Percentiles rank a stretch among this genome's conserved stretches.
phyloP scores from a whole-genome alignment of 2,329 filamentous ascomycete genomes.

The Neonectria ditissima region DNA sequence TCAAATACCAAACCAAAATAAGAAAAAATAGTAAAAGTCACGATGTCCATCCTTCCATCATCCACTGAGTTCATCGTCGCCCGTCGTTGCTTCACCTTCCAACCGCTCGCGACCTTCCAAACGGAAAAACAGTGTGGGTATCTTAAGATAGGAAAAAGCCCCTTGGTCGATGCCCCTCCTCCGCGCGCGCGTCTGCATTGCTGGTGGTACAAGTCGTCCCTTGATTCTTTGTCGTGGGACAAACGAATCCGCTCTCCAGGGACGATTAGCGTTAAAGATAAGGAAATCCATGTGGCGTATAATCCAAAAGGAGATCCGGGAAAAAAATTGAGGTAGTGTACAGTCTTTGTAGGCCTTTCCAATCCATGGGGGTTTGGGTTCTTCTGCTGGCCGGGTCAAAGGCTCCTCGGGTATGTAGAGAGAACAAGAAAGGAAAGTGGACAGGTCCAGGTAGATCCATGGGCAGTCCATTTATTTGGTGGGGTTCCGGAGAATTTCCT shows the following conservation, averaged over 20 bases:
- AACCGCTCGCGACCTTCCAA: constrained; percentile 46
- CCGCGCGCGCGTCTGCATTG: constrained; percentile 45
- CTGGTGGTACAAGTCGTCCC: constrained; percentile 51
- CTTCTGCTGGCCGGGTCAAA: constrained; percentile 36
- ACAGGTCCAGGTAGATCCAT: constrained; percentile 42
- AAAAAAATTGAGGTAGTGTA: constrained; percentile 45
- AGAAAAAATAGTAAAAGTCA: constrained; percentile 28
- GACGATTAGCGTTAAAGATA: constrained; percentile 41
- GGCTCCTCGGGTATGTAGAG: constrained; percentile 39
- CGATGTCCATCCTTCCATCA: constrained; percentile 30
- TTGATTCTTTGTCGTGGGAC: constrained; percentile 42
- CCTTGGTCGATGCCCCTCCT: constrained; percentile 46
- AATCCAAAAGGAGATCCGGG: constrained; percentile 43
- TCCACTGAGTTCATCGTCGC: constrained; percentile 28
- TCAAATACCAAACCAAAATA: constrained; percentile 31
- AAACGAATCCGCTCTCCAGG: constrained; percentile 43
- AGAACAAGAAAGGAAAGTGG: constrained; percentile 35
- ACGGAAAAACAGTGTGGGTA: constrained; percentile 51
- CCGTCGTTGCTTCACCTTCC: constrained; percentile 38
- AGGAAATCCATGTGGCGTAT: constrained; percentile 39
- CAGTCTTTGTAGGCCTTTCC: constrained; percentile 43
- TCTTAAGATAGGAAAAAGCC: constrained; percentile 52
- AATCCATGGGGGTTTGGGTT: constrained; percentile 38
- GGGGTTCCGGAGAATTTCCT: constrained; percentile 80
- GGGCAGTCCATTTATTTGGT: constrained; percentile 58